Conservation (phyloP, 2,329 filamentous ascomycete species). For the Monosporascus sp. region DNA sequence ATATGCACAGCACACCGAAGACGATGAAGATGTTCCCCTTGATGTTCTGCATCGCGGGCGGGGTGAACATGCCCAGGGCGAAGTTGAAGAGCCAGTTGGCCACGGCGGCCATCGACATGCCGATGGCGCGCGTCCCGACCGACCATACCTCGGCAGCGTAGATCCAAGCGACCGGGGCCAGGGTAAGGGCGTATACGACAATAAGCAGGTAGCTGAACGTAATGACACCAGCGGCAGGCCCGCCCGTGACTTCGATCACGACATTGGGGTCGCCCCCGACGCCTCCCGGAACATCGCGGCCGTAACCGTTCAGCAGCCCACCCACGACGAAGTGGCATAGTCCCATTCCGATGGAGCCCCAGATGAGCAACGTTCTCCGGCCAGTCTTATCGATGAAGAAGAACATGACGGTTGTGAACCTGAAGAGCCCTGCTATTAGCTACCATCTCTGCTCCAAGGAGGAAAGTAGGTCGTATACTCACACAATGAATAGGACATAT, state of each 20-base stretch:
- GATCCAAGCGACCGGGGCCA: slow-evolving; percentile 61
- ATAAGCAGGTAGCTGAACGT: slow-evolving; percentile 62
- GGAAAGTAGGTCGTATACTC: slow-evolving; percentile 8
- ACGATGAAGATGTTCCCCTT: slow-evolving; percentile 44
- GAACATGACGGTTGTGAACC: slow-evolving; percentile 42
- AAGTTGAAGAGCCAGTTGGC: slow-evolving; percentile 56
- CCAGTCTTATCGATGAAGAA: slow-evolving; percentile 52
- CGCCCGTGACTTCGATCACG: slow-evolving; percentile 45
- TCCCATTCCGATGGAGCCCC: slow-evolving; percentile 63
- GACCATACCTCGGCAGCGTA: slow-evolving; percentile 63
- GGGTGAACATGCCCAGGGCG: slow-evolving; percentile 54
- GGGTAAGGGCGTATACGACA: slow-evolving; percentile 58
- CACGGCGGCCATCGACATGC: slow-evolving; percentile 52
- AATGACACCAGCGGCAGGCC: slow-evolving; percentile 57
- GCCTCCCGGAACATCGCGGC: slow-evolving; percentile 34
- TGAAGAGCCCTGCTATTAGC: slow-evolving; percentile 1
- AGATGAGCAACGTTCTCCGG: slow-evolving; percentile 59
- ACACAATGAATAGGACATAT: slow-evolving; percentile 46
- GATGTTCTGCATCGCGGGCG: slow-evolving; percentile 54
- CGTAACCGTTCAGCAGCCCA: slow-evolving; percentile 45
- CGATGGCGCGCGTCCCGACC: slow-evolving; percentile 54
- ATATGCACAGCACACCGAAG: slow-evolving; percentile 33
- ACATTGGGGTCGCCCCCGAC: slow-evolving; percentile 49
- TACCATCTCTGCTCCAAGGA: too few relatives aligned
- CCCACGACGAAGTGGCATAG: slow-evolving; percentile 53